phyloP scores from a whole-genome alignment of 2,329 filamentous ascomycete species.

The Penicillium sp. region DNA sequence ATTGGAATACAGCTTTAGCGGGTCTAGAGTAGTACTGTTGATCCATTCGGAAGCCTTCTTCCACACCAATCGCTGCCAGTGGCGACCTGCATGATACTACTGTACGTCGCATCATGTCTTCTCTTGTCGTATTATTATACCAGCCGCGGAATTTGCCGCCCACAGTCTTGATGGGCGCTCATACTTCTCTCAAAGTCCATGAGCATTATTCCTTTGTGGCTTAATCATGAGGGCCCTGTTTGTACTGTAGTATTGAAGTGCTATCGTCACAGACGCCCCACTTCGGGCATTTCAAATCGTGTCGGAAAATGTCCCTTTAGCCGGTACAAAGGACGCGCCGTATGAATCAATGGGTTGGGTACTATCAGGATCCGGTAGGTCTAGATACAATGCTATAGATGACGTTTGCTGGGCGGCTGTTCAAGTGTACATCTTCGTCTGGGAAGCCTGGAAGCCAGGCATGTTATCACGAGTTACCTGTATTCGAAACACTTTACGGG shows the following conservation, averaged over 20 bases:
- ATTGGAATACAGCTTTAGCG: not conserved
- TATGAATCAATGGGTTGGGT: not conserved
- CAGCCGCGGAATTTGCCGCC: not conserved
- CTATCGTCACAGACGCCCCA: not conserved
- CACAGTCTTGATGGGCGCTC: not conserved
- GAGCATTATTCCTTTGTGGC: not conserved
- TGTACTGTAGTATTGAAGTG: not conserved
- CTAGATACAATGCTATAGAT: not conserved
- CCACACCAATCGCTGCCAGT: not conserved
- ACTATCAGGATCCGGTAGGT: not conserved
- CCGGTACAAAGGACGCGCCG: not conserved
- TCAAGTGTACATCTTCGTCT: not conserved
- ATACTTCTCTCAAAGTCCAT: not conserved
- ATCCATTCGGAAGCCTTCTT: not conserved
- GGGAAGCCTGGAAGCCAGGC: not conserved
- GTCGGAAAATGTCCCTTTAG: not conserved
- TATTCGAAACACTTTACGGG: not conserved
- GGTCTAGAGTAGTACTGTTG: not conserved
- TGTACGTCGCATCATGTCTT: not conserved
- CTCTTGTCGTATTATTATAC: not conserved
- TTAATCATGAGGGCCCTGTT: no score
- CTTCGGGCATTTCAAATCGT: not conserved
- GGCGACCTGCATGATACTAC: slow-evolving; percentile 4
- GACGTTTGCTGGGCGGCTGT: not conserved
- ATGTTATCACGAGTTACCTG: not conserved